Base-by-base conservation (phyloP, 2,329 filamentous ascomycete genomes). In the Colletotrichum aenigma region DNA sequence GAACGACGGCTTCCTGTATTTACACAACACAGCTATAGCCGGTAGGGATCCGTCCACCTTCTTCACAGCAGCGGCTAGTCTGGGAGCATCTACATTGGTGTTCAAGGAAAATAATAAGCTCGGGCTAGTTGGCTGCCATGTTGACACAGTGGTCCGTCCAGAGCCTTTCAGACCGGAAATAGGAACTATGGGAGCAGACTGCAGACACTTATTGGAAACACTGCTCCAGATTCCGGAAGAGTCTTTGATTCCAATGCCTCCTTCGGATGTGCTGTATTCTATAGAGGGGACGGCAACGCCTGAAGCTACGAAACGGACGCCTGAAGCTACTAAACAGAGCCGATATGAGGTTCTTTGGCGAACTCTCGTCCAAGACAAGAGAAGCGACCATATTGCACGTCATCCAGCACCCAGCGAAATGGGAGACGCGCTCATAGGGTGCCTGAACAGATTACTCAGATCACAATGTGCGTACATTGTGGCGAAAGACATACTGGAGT, bases 1-100 rank as follows among this genome's bases (percentile, higher is more conserved):
- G 0, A 3, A 43, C 0, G 18, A 43, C 0, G 38, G 38, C 0
- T 10, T 43, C 0, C 38, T 43, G 38, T 0, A 10, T 3, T n/a
- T n/a, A 0, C 0, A n/a, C 18, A 43, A 43, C 38, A 0, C 38
- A 43, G 0, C 0, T 10, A 43, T 6, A 3, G 2, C 3, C 36
- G 0, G 3, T 1, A 43, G 1, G 38, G 4, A 43, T 43, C 38
- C 18, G 18, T 1, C 0, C 38, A 43, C 0, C 38, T 43, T 43
- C 18, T 43, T n/a, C 38, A 3, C 4, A 0, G 38, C 38, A n/a
- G 38, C 38, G 3, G 16, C 38, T 10, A 0, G 38, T 0, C 38
- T 43, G 18, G 38, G 38, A 43, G 0, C 18, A 43, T 1, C 2
- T 10, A 1, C 1, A 10, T 10, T 43, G 38, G 38, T n/a, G 0